These are phyloP conservation scores for Fusarium bactridioides DNA, from an alignment of 2,329 filamentous ascomycete genomes.

Conservation along the genomic window DNA sequence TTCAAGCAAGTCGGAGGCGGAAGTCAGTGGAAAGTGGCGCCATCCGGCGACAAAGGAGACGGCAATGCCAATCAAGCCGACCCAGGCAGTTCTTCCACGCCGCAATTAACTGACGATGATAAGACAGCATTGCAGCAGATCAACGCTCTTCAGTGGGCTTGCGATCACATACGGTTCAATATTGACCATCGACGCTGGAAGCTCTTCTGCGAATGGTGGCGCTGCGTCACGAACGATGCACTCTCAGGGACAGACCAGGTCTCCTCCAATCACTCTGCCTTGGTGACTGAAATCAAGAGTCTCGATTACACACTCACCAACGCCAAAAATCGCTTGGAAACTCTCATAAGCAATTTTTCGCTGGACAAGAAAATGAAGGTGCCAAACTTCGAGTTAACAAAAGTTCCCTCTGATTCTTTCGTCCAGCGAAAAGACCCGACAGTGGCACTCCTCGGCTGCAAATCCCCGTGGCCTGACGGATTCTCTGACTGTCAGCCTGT, in stretches of 20 bases:
- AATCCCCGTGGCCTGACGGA: background rate
- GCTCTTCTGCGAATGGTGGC: background rate
- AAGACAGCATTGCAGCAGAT: background rate
- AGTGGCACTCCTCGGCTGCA: background rate
- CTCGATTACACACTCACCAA: background rate
- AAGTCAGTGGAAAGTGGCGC: background rate
- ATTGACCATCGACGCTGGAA: background rate
- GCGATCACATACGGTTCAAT: background rate
- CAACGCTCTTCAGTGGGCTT: background rate
- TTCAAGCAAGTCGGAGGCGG: background rate
- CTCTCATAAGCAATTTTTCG: rapidly evolving
- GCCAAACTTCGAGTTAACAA: background rate
- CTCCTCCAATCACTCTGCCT: rapidly evolving
- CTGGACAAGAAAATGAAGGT: background rate
- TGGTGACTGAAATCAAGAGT: background rate
- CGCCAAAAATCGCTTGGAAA: background rate
- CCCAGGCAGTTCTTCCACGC: rapidly evolving
- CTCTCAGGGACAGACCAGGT: rapidly evolving
- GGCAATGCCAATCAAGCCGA: background rate
- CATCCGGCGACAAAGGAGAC: background rate
- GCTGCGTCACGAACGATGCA: background rate
- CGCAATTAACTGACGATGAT: background rate
- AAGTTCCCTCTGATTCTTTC: background rate
- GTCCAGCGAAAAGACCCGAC: background rate
- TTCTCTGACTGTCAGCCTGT: background rate